Conservation (phyloP, 495 filamentous ascomycete species). For the Monascus purpureus region DNA sequence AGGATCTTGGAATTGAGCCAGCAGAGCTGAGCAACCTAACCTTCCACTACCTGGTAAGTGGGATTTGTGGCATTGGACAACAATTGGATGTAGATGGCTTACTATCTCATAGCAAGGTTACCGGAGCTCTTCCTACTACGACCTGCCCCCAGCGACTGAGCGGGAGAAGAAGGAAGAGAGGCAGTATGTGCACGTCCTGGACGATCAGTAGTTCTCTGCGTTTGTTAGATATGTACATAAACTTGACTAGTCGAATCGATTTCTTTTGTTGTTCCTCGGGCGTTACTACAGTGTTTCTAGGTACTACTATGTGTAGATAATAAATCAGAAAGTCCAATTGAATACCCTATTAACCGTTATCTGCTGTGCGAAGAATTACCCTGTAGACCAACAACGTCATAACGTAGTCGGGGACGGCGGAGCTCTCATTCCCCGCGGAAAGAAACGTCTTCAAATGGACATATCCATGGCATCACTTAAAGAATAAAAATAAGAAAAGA, state of each 20-base stretch:
- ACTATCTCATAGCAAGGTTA: constrained; percentile 53
- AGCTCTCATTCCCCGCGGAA: too few relatives aligned
- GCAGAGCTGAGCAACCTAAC: constrained; percentile 68
- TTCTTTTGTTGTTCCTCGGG: constrained; percentile 13
- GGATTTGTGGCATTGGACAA: too few relatives aligned
- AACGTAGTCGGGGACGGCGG: too few relatives aligned
- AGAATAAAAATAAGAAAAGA: constrained; percentile 1
- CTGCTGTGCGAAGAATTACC: too few relatives aligned
- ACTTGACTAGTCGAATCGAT: constrained; percentile 21
- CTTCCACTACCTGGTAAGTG: constrained; percentile 82
- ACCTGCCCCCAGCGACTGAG: constrained; percentile 87
- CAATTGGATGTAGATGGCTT: too few relatives aligned
- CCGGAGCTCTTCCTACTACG: constrained; percentile 71
- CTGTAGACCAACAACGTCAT: too few relatives aligned
- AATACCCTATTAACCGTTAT: too few relatives aligned
- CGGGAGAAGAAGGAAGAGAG: constrained; percentile 87
- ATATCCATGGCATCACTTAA: too few relatives aligned
- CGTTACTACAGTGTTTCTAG: background rate
- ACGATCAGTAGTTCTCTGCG: constrained; percentile 57
- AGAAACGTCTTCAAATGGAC: too few relatives aligned
- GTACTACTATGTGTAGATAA: too few relatives aligned
- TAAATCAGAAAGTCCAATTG: too few relatives aligned
- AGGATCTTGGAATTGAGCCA: constrained; percentile 79
- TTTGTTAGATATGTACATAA: constrained; percentile 34
- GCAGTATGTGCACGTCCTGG: constrained; percentile 90